phyloP scores from a whole-genome alignment of 2,329 filamentous ascomycete species.

The Cytospora piceae region DNA sequence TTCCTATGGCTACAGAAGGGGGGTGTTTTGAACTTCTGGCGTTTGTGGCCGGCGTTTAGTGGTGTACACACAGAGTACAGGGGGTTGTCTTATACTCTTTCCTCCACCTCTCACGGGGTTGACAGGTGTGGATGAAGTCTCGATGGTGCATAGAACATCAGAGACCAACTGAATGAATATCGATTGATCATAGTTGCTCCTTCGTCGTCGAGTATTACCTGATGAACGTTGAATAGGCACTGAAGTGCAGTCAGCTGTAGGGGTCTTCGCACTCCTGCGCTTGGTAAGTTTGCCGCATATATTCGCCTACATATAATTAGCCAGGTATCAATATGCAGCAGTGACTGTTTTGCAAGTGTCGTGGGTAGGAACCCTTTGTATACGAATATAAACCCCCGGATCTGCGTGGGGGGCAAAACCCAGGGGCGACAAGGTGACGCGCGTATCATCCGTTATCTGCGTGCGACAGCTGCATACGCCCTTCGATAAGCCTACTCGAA shows the following conservation, averaged over 20 bases:
- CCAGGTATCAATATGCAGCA: background rate
- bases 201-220: background rate
- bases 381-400: background rate
- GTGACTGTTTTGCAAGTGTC: no score
- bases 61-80: constrained; percentile 2
- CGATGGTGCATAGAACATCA: background rate
- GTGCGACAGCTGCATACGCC: background rate
- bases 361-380: background rate
- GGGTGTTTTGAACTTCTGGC: constrained; percentile 3
- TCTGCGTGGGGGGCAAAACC: background rate
- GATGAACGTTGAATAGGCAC: background rate
- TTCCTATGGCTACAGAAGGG: constrained; percentile 1
- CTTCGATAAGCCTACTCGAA: background rate
- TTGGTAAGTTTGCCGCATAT: no score
- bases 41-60: constrained; percentile 16
- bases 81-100: background rate
- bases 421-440: background rate
- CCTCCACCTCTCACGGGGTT: background rate
- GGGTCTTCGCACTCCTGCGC: background rate
- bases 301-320: no score
- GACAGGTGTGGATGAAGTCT: constrained; percentile 4
- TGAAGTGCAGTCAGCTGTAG: background rate
- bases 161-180: constrained; percentile 10
- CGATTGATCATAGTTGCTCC: background rate
- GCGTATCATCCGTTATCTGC: background rate